Percentiles rank a stretch among this genome's conserved stretches.
Conservation (phyloP, 2,329 filamentous ascomycete species). For the Grosmannia serpens region DNA sequence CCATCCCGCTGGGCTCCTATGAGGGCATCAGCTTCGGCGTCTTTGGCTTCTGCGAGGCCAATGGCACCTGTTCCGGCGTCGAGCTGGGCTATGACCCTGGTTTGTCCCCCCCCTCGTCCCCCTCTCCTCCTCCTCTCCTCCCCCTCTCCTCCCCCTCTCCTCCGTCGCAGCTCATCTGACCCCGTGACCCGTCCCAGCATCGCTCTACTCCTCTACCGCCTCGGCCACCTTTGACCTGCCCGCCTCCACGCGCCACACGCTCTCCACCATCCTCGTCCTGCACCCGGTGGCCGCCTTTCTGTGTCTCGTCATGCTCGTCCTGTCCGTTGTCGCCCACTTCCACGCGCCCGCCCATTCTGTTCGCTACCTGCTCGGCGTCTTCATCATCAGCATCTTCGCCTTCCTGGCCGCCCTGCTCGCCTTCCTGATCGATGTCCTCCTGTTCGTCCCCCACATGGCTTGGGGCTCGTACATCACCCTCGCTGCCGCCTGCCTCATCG, state of each 20-base stretch:
- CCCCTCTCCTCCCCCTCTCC: background rate
- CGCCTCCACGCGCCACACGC: constrained; percentile 39
- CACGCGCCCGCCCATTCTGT: constrained; percentile 83
- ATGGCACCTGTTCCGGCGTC: constrained; percentile 53
- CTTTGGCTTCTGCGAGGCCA: constrained; percentile 70
- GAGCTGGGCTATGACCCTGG: constrained; percentile 78
- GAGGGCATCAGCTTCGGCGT: constrained; percentile 76
- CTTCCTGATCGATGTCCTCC: constrained; percentile 84
- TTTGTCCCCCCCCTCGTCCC: constrained; percentile 31
- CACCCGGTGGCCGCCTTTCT: constrained; percentile 85
- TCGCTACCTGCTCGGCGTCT: constrained; percentile 70
- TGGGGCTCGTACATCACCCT: constrained; percentile 95
- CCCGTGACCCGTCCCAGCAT: constrained; percentile 1
- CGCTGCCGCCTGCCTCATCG: constrained; percentile 75
- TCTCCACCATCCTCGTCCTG: constrained; percentile 85
- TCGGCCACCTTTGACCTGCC: constrained; percentile 44
- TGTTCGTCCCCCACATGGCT: constrained; percentile 86
- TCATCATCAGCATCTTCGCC: constrained; percentile 78
- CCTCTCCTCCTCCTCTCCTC: background rate
- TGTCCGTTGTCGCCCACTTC: constrained; percentile 73
- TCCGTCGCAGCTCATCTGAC: too few species aligned
- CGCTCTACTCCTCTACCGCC: constrained; percentile 11
- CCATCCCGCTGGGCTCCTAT: constrained; percentile 72
- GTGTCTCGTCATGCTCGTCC: constrained; percentile 70
- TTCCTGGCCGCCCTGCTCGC: constrained; percentile 69